Percentiles rank a stretch among this genome's conserved stretches.
Conservation (phyloP, 257 asterid genomes). For the Agastache rugosa region DNA sequence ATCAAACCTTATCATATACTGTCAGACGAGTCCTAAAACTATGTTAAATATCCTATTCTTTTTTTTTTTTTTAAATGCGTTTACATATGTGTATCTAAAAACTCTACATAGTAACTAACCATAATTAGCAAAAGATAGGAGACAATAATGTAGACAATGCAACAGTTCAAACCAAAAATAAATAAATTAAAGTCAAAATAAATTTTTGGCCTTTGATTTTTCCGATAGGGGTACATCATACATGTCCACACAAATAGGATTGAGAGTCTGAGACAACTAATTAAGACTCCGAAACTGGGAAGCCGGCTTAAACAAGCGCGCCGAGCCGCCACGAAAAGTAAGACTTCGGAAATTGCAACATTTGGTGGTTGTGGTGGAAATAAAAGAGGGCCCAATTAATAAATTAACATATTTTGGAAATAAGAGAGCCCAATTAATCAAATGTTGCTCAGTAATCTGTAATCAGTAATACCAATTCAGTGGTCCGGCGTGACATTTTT, state of each 20-base stretch:
- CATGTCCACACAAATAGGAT: background rate
- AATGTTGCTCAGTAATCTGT: background rate
- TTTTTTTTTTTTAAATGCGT: too few relatives aligned
- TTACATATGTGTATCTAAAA: too few relatives aligned
- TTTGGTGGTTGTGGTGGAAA: constrained; percentile 6
- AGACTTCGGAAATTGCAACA: background rate
- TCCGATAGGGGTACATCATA: too few relatives aligned
- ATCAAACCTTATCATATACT: too few relatives aligned
- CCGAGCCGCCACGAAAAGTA: background rate
- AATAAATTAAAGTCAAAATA: background rate
- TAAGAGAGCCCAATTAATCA: constrained; percentile 2
- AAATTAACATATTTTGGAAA: background rate
- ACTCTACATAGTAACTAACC: background rate
- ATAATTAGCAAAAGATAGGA: background rate
- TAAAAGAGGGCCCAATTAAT: background rate
- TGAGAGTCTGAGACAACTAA: background rate
- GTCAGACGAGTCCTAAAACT: too few relatives aligned
- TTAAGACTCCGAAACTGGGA: background rate
- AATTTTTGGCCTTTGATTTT: background rate
- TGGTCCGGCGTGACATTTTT: constrained; percentile 39
- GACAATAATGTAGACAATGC: background rate
- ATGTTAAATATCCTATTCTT: too few relatives aligned
- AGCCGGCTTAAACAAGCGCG: constrained; percentile 16
- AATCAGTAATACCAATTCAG: constrained; percentile 19
- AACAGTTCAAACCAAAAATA: background rate